phyloP scores from a whole-genome alignment of 768 basidiomycete species.

The Rubroboletus satanas region DNA sequence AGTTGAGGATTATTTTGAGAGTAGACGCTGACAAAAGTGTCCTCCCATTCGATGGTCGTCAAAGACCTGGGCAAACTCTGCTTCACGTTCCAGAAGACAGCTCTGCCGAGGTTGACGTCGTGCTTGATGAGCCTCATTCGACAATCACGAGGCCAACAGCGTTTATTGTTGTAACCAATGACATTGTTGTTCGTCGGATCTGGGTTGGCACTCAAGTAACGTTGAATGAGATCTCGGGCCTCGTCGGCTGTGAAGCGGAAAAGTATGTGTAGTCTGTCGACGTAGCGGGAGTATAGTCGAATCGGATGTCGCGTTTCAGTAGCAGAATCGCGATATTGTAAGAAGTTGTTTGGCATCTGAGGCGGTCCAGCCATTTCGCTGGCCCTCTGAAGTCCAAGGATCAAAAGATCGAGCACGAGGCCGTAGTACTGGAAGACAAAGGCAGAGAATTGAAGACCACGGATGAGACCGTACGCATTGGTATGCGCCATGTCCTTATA shows the following conservation, averaged over 20 bases:
- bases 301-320: slow-evolving; percentile 99
- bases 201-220: slow-evolving; percentile 95
- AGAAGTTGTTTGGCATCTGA: slow-evolving; percentile 95
- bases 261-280: slow-evolving; percentile 91
- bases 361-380: slow-evolving; percentile 99
- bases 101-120: slow-evolving; percentile 96
- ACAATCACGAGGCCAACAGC: slow-evolving; percentile 99
- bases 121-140: slow-evolving; percentile 99
- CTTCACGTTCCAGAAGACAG: slow-evolving; percentile 99
- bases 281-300: slow-evolving; percentile 93
- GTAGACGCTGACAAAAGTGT: slow-evolving; percentile 95
- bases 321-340: slow-evolving; percentile 92
- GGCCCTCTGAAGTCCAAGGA: slow-evolving; percentile 95
- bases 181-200: slow-evolving; percentile 99
- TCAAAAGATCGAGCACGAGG: slow-evolving; percentile 89
- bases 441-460: slow-evolving; percentile 96
- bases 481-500: slow-evolving; percentile 99
- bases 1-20: slow-evolving; percentile 97
- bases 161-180: slow-evolving; percentile 98
- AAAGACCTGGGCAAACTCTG: slow-evolving; percentile 92
- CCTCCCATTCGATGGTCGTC: slow-evolving; percentile 99
- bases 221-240: slow-evolving; percentile 94
- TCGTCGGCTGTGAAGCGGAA: slow-evolving; percentile 99
- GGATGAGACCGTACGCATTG: slow-evolving; percentile 94
- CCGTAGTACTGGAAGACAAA: slow-evolving; percentile 99